A percentile compares a stretch with the other conserved stretches of the same genome.
phyloP scores from a whole-genome alignment of 192 early-diverging fungal species.

The Coemansia sp. region DNA sequence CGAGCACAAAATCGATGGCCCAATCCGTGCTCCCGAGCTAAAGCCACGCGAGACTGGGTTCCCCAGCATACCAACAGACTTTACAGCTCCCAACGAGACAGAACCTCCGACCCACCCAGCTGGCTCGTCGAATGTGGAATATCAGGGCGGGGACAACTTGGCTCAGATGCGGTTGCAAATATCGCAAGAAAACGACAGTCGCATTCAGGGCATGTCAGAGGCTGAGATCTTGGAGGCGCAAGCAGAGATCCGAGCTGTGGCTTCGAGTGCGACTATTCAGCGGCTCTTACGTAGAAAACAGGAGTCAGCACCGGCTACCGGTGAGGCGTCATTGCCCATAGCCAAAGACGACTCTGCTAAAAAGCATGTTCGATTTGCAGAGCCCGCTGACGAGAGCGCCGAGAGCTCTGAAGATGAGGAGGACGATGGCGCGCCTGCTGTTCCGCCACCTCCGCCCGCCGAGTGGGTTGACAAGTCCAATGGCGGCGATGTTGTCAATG shows the following conservation, averaged over 20 bases:
- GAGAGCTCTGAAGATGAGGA: not conserved
- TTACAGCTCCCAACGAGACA: not conserved
- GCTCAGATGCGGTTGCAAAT: slow-evolving; percentile 20
- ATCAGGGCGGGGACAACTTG: not conserved
- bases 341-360: not conserved
- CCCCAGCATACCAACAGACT: slow-evolving; percentile 26
- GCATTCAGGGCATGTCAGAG: slow-evolving; percentile 68
- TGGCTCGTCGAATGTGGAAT: not conserved
- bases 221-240: slow-evolving; percentile 69
- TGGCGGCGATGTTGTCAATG: not conserved
- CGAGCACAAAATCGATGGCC: slow-evolving; percentile 18
- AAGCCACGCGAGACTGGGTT: slow-evolving; percentile 26
- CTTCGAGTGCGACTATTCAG: slow-evolving; percentile 65
- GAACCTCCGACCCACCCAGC: not conserved
- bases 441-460: slow-evolving; percentile 35
- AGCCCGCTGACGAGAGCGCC: slow-evolving; percentile 7
- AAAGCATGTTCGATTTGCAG: slow-evolving; percentile 37
- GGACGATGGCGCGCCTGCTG: slow-evolving; percentile 10
- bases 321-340: not conserved
- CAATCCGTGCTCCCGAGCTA: slow-evolving; percentile 16
- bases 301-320: not conserved
- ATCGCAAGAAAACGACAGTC: slow-evolving; percentile 54
- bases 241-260: slow-evolving; percentile 60
- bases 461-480: slow-evolving; percentile 32
- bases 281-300: slow-evolving; percentile 53